Percentiles rank a stretch among this genome's conserved stretches.
Conservation (phyloP, 106 monocot species). For the Dendrobium officinale region DNA sequence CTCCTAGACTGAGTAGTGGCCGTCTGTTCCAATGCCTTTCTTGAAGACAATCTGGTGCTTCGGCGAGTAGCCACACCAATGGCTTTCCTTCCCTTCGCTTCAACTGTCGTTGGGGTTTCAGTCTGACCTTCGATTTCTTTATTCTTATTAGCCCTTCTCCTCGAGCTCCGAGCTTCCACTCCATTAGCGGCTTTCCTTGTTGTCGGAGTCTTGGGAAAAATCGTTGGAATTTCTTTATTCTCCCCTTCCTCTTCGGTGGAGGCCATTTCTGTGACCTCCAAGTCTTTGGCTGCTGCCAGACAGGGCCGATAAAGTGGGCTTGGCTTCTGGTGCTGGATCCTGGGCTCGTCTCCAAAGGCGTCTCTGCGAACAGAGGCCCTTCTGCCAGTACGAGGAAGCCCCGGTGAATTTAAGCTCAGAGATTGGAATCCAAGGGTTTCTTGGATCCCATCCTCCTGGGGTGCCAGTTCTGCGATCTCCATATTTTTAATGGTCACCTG, state of each 20-base stretch:
- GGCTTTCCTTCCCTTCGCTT: background rate
- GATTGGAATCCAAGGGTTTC: conserved; percentile 5
- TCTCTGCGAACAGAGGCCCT: too few relatives aligned
- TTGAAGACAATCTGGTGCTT: conserved; percentile 2
- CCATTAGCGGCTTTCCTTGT: background rate
- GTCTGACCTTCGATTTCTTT: background rate
- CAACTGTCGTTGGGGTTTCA: background rate
- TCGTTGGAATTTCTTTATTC: background rate
- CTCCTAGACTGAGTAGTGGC: background rate
- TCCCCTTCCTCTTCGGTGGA: background rate
- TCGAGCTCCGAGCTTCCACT: background rate
- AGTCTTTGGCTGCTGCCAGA: too few relatives aligned
- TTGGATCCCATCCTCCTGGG: background rate
- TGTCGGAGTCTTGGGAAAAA: background rate
- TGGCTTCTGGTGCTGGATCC: too few relatives aligned
- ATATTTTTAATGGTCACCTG: conserved; percentile 17
- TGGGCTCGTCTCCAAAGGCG: too few relatives aligned
- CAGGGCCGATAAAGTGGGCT: too few relatives aligned
- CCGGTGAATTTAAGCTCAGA: background rate
- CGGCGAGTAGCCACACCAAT: background rate
- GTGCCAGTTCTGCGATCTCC: conserved; percentile 8
- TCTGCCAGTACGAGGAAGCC: too few relatives aligned
- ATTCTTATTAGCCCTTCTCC: background rate
- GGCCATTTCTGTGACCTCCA: too few relatives aligned
- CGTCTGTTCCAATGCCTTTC: background rate